Evolutionary conservation across 2,329 filamentous ascomycete species (phyloP).

Genomic region (Colletotrichum gloeosporioides): DNA sequence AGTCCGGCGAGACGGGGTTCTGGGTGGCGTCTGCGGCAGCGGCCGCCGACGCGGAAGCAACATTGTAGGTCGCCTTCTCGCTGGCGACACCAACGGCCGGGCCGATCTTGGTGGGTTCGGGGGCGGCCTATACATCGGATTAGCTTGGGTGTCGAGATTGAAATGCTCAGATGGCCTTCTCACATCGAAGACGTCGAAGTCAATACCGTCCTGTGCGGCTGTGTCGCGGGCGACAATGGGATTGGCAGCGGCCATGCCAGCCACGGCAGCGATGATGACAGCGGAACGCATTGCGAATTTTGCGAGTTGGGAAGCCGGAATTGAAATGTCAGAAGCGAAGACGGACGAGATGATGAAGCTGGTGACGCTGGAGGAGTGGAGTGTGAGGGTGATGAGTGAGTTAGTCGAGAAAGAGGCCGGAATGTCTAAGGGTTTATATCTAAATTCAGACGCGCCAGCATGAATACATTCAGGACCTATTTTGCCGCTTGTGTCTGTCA

Average conservation of each 20-base stretch:
- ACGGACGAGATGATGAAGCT: not conserved
- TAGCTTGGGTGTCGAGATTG: not conserved
- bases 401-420: not conserved
- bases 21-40: not conserved
- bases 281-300: not conserved
- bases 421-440: not conserved
- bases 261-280: not conserved
- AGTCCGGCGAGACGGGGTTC: not conserved
- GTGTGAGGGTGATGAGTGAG: not conserved
- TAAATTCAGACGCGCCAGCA: not conserved
- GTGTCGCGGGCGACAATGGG: not conserved
- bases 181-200: slow-evolving; percentile 2
- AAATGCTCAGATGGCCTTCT: not conserved
- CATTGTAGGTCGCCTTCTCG: slow-evolving; percentile 2
- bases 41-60: not conserved
- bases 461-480: not conserved
- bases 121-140: not conserved
- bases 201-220: not conserved
- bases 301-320: not conserved
- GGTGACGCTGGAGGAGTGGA: not conserved
- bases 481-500: not conserved
- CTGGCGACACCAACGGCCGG: not conserved
- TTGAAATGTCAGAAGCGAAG: not conserved
- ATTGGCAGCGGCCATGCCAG: not conserved
- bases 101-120: not conserved